Evolutionary conservation across 805 yeast species (phyloP), one percentile per base, ranked within the genome.

Genomic region (Scheffersomyces lignosus): DNA sequence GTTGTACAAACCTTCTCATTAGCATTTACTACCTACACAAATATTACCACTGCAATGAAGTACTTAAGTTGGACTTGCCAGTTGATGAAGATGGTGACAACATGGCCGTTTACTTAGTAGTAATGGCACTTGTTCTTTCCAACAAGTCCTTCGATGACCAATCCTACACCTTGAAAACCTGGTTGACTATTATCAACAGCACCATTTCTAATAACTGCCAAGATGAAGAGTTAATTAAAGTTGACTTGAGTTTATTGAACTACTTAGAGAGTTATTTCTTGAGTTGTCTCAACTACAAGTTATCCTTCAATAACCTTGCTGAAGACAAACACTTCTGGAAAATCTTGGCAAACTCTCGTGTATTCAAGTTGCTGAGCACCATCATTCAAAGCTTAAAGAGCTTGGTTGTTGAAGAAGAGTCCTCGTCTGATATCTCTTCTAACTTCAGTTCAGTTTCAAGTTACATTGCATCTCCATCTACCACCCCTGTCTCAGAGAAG

Each of bases 111-210:
- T 57, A 61, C 34, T 31, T 60, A 13, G 43, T 61, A 3, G 36
- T 60, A 6, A 50, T 46, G 18, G 45, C 63, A 13, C 41, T 63
- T 10, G 46, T 63, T 2, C 49, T 63, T 17, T 50, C 66, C 20
- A 63, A 75, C 51, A 75, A 75, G 51, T 56, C 70, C 15, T 62
- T 56, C 40, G 76, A 75, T 48, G 80, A 75, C 45, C 76, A 70
- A 34, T 66, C 72, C 28, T 75, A 72, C 42, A 72, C 78, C 2
- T 57, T 71, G 46, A 73, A 73, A 44, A 75, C 80, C 16, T 71
- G 80, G 80, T 39, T 45, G 10, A 48, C 40, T 33, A 48, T 49
- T 22, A 46, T 45, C 23, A 38, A 34, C 35, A 38, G 37, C 18
- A 38, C 44, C 18, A 29, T 30, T 27, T 20, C 37, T 37, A 24